Conservation (phyloP, 225 moss, liverwort and hornwort species). For the Bryoerythrophyllum caledonicum region DNA sequence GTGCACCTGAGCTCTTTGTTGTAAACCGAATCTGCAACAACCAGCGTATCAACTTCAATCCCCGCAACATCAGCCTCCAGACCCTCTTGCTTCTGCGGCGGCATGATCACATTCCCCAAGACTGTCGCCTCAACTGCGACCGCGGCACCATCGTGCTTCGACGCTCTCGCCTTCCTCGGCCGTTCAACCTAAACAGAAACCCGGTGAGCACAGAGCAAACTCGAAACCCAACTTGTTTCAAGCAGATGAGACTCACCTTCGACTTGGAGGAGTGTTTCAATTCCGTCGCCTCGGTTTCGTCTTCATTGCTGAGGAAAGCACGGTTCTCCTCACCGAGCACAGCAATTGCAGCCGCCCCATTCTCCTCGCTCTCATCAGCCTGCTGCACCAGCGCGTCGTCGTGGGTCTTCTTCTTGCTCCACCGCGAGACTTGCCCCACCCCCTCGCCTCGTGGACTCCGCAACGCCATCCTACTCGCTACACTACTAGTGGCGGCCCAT, state of each 20-base stretch:
- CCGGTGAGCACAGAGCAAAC: not conserved
- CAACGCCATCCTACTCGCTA: not conserved
- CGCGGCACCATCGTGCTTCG: conserved; percentile 22
- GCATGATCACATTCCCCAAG: conserved; percentile 47
- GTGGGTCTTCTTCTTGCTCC: conserved; percentile 36
- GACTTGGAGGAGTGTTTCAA: conserved; percentile 9
- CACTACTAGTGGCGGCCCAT: not conserved
- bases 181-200: conserved; percentile 10
- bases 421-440: conserved; percentile 19
- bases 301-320: conserved; percentile 5
- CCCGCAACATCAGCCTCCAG: conserved; percentile 51
- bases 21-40: conserved; percentile 50
- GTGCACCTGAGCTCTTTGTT: conserved; percentile 58
- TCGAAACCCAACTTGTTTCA: too few relatives aligned
- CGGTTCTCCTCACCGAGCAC: not conserved
- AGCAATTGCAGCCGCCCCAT: conserved; percentile 18
- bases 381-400: conserved; percentile 27
- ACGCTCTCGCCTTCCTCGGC: conserved; percentile 22
- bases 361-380: conserved; percentile 24
- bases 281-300: conserved; percentile 7
- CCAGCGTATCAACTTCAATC: conserved; percentile 42
- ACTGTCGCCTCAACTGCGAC: not conserved
- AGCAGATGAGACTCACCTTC: not conserved
- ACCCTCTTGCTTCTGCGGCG: conserved; percentile 53
- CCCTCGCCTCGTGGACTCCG: conserved; percentile 10